phyloP scores from a whole-genome alignment of 1,284 basidiomycete genomes.

The Ustilago hordei region DNA sequence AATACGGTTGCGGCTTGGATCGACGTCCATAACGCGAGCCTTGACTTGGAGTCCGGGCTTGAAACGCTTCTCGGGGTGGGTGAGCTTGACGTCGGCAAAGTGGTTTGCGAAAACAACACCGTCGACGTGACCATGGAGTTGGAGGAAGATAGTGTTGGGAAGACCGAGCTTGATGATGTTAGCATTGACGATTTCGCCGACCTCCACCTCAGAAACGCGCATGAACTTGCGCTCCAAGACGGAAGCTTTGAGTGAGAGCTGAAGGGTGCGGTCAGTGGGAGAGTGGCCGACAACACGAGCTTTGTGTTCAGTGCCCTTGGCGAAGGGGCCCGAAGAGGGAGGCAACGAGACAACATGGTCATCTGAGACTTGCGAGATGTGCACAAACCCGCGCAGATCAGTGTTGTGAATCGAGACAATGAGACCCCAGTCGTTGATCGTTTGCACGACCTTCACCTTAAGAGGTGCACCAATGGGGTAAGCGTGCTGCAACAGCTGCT shows the following conservation, averaged over 20 bases:
- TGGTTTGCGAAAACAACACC: slow-evolving; percentile 95
- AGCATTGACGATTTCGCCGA: slow-evolving; percentile 57
- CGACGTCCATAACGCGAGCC: slow-evolving; percentile 87
- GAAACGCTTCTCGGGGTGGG: slow-evolving; percentile 80
- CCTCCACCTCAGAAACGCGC: slow-evolving; percentile 80
- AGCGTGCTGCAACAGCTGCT: slow-evolving; percentile 47
- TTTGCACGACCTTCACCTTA: slow-evolving; percentile 53
- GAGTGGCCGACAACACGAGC: slow-evolving; percentile 92
- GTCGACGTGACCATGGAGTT: slow-evolving; percentile 72
- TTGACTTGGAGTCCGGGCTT: slow-evolving; percentile 86
- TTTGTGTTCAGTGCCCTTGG: slow-evolving; percentile 73
- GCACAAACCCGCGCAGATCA: slow-evolving; percentile 59
- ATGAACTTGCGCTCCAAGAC: slow-evolving; percentile 88
- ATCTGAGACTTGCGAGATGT: slow-evolving; percentile 91
- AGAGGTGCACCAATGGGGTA: slow-evolving; percentile 62
- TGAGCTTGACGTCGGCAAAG: slow-evolving; percentile 86
- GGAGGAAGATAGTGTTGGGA: slow-evolving; percentile 63
- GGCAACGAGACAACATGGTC: slow-evolving; percentile 83
- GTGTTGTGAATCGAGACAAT: slow-evolving; percentile 52
- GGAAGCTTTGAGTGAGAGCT: slow-evolving; percentile 85
- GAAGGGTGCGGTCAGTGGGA: slow-evolving; percentile 86
- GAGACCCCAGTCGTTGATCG: slow-evolving; percentile 65
- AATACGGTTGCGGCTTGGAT: slow-evolving; percentile 84
- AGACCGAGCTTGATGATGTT: slow-evolving; percentile 59
- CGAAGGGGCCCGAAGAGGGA: slow-evolving; percentile 71